Percentiles rank a stretch among this genome's conserved stretches.
Evolutionary conservation across 257 asterid genomes (phyloP).

Genomic region (Craterostigma plantagineum): DNA sequence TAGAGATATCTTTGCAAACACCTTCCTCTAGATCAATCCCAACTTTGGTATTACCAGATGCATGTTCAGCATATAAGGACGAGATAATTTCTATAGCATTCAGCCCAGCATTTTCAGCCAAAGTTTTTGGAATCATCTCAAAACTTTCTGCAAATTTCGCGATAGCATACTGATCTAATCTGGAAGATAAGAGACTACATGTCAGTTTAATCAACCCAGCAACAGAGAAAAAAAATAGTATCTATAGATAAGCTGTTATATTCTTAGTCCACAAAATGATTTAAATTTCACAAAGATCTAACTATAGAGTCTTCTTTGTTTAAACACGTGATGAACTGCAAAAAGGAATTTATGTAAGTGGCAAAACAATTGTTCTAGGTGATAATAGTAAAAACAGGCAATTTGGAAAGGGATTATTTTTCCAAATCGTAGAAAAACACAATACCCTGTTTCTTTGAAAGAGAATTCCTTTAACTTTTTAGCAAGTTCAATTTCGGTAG

Average conservation of each 20-base stretch:
- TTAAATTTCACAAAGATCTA: too few relatives aligned
- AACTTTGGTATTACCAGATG: slow-evolving; percentile 60
- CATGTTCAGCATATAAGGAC: slow-evolving; percentile 81
- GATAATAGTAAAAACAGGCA: too few relatives aligned
- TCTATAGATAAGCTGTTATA: too few relatives aligned
- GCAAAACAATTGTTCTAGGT: too few relatives aligned
- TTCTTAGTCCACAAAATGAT: too few relatives aligned
- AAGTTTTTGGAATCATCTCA: slow-evolving; percentile 87
- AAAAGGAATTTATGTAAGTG: too few relatives aligned
- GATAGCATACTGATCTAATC: slow-evolving; percentile 93
- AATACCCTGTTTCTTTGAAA: slow-evolving; percentile 86
- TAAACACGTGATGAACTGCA: too few relatives aligned
- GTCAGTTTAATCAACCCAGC: neutral
- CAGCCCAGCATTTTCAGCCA: slow-evolving; percentile 97
- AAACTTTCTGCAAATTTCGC: slow-evolving; percentile 94
- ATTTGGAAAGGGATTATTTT: too few relatives aligned
- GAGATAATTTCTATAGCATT: slow-evolving; percentile 86
- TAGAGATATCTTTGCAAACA: slow-evolving; percentile 53
- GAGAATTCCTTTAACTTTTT: slow-evolving; percentile 83
- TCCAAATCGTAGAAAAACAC: slow-evolving; percentile 5
- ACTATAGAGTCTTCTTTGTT: too few relatives aligned
- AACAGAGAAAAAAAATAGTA: neutral
- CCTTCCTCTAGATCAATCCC: slow-evolving; percentile 85
- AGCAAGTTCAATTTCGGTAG: slow-evolving; percentile 90
- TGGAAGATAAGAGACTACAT: slow-evolving; percentile 16